These are phyloP conservation scores for Neonectria neomacrospora DNA, from an alignment of 2,329 filamentous ascomycete species.

Conservation along the genomic window DNA sequence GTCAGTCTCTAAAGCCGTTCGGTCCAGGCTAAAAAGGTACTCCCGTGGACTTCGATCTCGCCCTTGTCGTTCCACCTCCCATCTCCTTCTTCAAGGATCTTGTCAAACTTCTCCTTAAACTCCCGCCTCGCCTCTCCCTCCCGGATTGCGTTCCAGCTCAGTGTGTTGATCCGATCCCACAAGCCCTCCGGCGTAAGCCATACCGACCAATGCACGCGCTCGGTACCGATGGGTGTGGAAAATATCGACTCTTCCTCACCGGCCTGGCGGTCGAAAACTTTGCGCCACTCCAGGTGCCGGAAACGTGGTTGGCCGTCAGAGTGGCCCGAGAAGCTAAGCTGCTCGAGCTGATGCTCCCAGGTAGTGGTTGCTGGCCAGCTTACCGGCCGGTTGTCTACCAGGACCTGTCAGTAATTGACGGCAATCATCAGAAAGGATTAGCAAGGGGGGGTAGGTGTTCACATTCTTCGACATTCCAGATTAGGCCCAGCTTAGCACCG, in stretches of 20 bases:
- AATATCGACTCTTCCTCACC: conserved; percentile 62
- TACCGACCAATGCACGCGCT: conserved; percentile 52
- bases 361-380: conserved; percentile 64
- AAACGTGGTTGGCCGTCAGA: conserved; percentile 71
- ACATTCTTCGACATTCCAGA: conserved; percentile 83
- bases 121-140: conserved; percentile 60
- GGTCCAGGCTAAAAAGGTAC: conserved; percentile 73
- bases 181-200: conserved; percentile 70
- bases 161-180: conserved; percentile 72
- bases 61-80: conserved; percentile 69
- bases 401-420: conserved; percentile 1
- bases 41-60: conserved; percentile 72
- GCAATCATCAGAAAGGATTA: neutral
- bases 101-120: conserved; percentile 63
- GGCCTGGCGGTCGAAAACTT: conserved; percentile 71
- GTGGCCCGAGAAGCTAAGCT: conserved; percentile 64
- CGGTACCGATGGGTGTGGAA: conserved; percentile 69
- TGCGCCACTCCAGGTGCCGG: conserved; percentile 71
- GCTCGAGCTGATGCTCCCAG: conserved; percentile 72
- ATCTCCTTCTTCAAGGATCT: conserved; percentile 62
- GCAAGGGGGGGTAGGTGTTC: conserved; percentile 37
- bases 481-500: conserved; percentile 69
- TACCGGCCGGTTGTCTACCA: conserved; percentile 70
- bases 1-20: conserved; percentile 51
- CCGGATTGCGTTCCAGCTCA: conserved; percentile 75